Conservation (phyloP, 495 filamentous ascomycete species). For the Penicillium nucicola region DNA sequence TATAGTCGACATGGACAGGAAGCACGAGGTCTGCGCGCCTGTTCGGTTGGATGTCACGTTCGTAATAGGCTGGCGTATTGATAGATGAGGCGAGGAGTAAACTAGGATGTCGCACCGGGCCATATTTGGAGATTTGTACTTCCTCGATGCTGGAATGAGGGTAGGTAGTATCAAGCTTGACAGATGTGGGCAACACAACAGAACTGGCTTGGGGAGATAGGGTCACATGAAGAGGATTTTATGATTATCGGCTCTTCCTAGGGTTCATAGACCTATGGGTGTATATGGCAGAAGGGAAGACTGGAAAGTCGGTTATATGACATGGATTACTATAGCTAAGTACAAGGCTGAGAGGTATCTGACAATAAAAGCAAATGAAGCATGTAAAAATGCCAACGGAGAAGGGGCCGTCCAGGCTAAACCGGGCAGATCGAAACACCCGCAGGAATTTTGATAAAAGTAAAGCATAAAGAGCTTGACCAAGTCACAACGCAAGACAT, state of each 20-base stretch:
- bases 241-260: no score
- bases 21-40: background rate
- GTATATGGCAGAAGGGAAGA: background rate
- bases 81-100: background rate
- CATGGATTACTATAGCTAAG: constrained; percentile 28
- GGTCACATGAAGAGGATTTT: no score
- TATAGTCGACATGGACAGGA: background rate
- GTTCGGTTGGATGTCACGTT: background rate
- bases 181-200: background rate
- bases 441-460: background rate
- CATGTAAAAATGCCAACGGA: constrained; percentile 10
- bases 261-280: no score
- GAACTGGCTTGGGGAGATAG: no score
- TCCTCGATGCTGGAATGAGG: background rate
- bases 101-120: background rate
- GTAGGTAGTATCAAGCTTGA: background rate
- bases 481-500: constrained; percentile 10
- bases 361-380: constrained; percentile 15
- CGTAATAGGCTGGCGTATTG: background rate
- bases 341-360: constrained; percentile 45
- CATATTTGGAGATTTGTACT: background rate
- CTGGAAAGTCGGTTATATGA: constrained; percentile 14
- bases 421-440: constrained; percentile 9
- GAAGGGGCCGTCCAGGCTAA: constrained; percentile 2
- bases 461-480: constrained; percentile 2